A percentile compares a stretch with the other conserved stretches of the same genome.
These are phyloP conservation scores for Mediolabrus comicus DNA, from an alignment of 108 stramenopile genomes.

Conservation along the genomic window DNA sequence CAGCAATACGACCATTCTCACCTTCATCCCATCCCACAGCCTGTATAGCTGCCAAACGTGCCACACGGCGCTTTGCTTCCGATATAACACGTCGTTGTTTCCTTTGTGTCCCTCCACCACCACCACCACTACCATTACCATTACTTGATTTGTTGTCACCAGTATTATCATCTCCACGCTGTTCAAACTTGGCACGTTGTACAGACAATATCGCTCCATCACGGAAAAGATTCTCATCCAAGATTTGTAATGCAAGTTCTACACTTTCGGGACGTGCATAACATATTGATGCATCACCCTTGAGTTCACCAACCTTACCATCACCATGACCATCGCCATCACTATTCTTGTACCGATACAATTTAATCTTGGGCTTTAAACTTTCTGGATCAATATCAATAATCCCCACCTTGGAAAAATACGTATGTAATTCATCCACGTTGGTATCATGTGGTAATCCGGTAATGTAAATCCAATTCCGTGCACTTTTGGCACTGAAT, in stretches of 20 bases:
- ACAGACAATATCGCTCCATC: constrained; percentile 48
- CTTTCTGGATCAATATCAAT: constrained; percentile 91
- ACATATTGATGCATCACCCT: constrained; percentile 95
- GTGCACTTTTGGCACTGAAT: constrained; percentile 82
- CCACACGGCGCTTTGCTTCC: constrained; percentile 75
- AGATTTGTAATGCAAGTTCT: constrained; percentile 84
- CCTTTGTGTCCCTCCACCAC: not conserved
- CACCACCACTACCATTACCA: too few species aligned
- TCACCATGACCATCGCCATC: not conserved
- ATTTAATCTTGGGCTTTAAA: constrained; percentile 88
- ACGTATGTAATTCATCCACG: constrained; percentile 66
- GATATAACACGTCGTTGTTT: constrained; percentile 39
- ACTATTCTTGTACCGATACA: constrained; percentile 64
- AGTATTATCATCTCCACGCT: constrained; percentile 43
- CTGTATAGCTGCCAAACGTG: constrained; percentile 71
- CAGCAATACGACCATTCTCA: constrained; percentile 78
- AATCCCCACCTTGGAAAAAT: constrained; percentile 88
- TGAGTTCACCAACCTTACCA: constrained; percentile 46
- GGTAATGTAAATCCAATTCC: constrained; percentile 82
- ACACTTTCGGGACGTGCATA: constrained; percentile 91
- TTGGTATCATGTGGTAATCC: constrained; percentile 88
- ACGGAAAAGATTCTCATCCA: constrained; percentile 76
- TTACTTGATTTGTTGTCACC: constrained; percentile 10
- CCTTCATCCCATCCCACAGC: constrained; percentile 86
- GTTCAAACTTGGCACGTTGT: constrained; percentile 71